Evolutionary conservation across 768 basidiomycete genomes (phyloP).

Genomic region (Favolaschia claudopus): DNA sequence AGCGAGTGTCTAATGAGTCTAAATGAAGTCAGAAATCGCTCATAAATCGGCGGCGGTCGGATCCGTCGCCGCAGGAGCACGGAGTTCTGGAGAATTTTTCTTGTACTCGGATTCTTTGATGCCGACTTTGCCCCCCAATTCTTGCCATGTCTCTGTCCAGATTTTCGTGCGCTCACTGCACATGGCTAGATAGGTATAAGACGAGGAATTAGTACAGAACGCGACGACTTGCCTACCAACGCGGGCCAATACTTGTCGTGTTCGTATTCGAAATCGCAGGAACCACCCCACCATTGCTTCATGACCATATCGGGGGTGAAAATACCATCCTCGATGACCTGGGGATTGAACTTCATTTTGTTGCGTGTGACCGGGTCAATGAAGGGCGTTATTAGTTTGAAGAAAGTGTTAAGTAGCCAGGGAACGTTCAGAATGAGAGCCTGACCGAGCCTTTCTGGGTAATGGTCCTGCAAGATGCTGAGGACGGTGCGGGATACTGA

Average conservation of each 20-base stretch:
- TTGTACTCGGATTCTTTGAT: slow-evolving; percentile 85
- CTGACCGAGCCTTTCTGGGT: slow-evolving; percentile 84
- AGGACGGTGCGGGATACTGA: slow-evolving; percentile 55
- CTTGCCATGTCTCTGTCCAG: slow-evolving; percentile 70
- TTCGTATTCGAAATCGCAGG: slow-evolving; percentile 69
- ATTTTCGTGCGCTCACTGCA: slow-evolving; percentile 56
- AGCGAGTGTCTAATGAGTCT: no score
- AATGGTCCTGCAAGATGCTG: slow-evolving; percentile 80
- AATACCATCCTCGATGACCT: slow-evolving; percentile 67
- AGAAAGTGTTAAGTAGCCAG: slow-evolving; percentile 76
- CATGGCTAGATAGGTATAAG: slow-evolving; percentile 31
- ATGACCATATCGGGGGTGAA: slow-evolving; percentile 78
- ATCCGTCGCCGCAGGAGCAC: neutral
- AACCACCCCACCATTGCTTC: slow-evolving; percentile 74
- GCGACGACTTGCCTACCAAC: slow-evolving; percentile 46
- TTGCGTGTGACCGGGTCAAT: slow-evolving; percentile 83
- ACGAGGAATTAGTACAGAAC: neutral
- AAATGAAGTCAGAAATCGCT: no score
- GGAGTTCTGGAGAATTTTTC: slow-evolving; percentile 10
- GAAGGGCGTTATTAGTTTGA: slow-evolving; percentile 80
- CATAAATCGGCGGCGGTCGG: neutral
- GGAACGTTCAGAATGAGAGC: slow-evolving; percentile 85
- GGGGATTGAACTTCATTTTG: slow-evolving; percentile 81
- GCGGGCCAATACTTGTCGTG: slow-evolving; percentile 81
- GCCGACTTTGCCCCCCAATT: slow-evolving; percentile 73